Base-by-base conservation (phyloP, 2,329 filamentous ascomycete genomes). In the Erysiphe pisi region DNA sequence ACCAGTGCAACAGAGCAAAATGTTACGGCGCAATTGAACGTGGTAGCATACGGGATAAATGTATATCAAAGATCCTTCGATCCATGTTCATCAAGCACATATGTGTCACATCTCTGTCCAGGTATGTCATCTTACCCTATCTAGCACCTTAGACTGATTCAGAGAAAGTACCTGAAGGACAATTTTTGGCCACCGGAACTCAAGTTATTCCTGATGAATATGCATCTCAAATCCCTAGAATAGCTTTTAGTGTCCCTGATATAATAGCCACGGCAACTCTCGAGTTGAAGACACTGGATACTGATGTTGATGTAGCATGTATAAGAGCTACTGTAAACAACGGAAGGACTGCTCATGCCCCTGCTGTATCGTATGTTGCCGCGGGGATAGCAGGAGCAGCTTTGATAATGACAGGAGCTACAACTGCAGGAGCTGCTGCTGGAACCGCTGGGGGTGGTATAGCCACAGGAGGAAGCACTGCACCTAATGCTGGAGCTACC, bases 211-310 rank as follows among this genome's bases (percentile, higher is more conserved):
- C 93, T 22, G 83, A 87, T 0, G 81, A 89, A 78, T 94, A 90
- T 81, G 89, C 92, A 77, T 86, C 86, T 76, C 84, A 91, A 83
- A 94, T 99, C 61, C 95, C 95, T 0, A 84, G 88, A 1, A 97
- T 99, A 79, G 94, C 94, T 18, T 99, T 97, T 84, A 87, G 88
- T 78, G 86, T 99, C 47, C 95, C 95, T 75, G 94, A 99, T 82
- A 91, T 99, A 80, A 90, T 94, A 77, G 94, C 94, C 56, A 84
- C 90, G 80, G 95, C 94, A 49, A 95, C 90, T 68, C 85, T 99
- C 79, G 85, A 93, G 81, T 87, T 99, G 70, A 89, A 87, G 78
- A 84, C 88, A 6, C 83, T 88, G 58, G 88, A 90, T 47, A 85
- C 84, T 6, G 86, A 86, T 58, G 81, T 86, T 49, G 86, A 90